A percentile compares a stretch with the other conserved stretches of the same genome.
Conservation (phyloP, 208 protist species). For the Leishmania martiniquensis region DNA sequence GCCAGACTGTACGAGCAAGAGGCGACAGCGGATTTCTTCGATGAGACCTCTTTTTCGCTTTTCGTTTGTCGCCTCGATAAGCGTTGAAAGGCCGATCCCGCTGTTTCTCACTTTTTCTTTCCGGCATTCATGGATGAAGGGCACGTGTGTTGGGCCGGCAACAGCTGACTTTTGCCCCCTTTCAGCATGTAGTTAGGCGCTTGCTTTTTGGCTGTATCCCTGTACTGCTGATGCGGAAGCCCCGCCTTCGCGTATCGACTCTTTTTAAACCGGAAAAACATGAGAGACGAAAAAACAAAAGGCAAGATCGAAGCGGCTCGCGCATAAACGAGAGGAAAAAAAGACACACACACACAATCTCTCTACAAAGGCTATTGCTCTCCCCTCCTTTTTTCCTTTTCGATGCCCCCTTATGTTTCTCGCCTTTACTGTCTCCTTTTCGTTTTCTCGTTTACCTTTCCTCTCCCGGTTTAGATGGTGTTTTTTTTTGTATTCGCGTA, state of each 20-base stretch:
- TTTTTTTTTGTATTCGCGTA: not conserved
- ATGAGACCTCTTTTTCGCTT: not conserved
- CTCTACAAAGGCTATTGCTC: not conserved
- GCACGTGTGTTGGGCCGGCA: not conserved
- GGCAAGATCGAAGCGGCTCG: not conserved
- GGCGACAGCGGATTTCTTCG: not conserved
- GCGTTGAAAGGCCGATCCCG: not conserved
- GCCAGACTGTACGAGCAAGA: not conserved
- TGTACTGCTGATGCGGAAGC: conserved; percentile 13
- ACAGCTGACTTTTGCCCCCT: not conserved
- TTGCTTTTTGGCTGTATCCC: conserved; percentile 3
- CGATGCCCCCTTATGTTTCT: not conserved
- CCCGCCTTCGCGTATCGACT: not conserved
- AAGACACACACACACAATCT: not conserved
- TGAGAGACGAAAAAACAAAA: not conserved
- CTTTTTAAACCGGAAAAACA: too few relatives aligned
- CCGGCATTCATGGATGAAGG: not conserved
- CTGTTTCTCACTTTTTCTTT: not conserved
- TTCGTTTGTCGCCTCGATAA: not conserved
- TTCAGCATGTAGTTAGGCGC: not conserved
- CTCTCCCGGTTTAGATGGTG: not conserved
- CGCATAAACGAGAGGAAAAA: not conserved
- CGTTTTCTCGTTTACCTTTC: not conserved
- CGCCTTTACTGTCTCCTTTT: conserved; percentile 9
- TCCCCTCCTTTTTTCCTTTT: conserved; percentile 3